These are phyloP conservation scores for Beauveria scarabaeidicola DNA, from an alignment of 2,329 filamentous ascomycete genomes.

Conservation along the genomic window DNA sequence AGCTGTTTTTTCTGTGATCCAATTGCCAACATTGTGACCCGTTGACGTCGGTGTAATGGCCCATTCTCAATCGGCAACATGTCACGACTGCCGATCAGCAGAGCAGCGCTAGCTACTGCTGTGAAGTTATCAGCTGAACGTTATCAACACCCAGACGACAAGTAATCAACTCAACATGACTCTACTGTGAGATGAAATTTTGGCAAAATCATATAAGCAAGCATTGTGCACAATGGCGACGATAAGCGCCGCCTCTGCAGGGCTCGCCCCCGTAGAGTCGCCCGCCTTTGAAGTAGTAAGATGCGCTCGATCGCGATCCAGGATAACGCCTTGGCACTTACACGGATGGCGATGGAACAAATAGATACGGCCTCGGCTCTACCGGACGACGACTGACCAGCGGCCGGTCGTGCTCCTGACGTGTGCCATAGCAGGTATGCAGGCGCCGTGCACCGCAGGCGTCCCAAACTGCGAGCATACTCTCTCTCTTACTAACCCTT, in stretches of 20 bases:
- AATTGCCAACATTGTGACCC: no score
- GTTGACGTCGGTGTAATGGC: background rate
- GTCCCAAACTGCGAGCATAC: no score
- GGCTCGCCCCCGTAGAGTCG: background rate
- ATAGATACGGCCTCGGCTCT: conserved; percentile 3
- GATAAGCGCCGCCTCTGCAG: background rate
- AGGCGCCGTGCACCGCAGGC: no score
- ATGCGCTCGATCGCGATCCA: background rate
- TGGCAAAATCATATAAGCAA: background rate
- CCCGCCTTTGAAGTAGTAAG: conserved; percentile 5
- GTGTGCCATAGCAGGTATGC: conserved; percentile 8
- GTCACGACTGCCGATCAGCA: background rate
- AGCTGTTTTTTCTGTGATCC: no score
- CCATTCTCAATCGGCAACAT: background rate
- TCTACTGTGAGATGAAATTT: background rate
- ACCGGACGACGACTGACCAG: background rate
- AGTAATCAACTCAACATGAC: background rate
- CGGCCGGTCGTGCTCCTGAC: conserved; percentile 9
- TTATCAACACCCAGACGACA: background rate
- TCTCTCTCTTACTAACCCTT: background rate
- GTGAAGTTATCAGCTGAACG: conserved; percentile 1
- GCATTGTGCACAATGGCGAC: background rate
- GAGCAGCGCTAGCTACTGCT: background rate
- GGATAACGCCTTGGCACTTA: background rate
- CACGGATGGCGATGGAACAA: background rate